These are phyloP conservation scores for Phytophthora uliginosa DNA, from an alignment of 352 stramenopile species.

Conservation along the genomic window DNA sequence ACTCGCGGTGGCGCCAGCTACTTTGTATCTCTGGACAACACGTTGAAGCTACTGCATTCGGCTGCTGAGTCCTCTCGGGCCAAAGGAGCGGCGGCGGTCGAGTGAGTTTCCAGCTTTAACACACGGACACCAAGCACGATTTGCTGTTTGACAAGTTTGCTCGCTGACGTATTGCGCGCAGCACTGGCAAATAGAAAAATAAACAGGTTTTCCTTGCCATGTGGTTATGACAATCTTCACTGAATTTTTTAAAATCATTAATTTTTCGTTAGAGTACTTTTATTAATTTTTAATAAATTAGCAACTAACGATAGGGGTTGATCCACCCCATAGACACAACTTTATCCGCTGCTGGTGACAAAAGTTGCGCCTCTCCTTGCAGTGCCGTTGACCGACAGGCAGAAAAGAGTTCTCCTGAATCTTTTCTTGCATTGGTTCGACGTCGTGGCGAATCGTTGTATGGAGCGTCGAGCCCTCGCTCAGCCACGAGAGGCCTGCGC, in stretches of 20 bases:
- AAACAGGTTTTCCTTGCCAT: no score
- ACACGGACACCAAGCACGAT: constrained; percentile 11
- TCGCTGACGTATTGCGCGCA: constrained; percentile 12
- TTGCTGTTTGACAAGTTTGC: constrained; percentile 21
- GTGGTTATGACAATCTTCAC: no score
- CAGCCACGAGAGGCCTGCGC: constrained; percentile 2
- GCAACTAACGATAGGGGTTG: no score
- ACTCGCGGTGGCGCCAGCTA: constrained; percentile 3
- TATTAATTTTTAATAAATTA: no score
- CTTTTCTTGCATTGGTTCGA: neutral
- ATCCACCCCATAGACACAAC: constrained; percentile 27
- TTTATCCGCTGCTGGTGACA: constrained; percentile 10
- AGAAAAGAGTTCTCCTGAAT: constrained; percentile 26
- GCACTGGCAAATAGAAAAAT: constrained; percentile 15
- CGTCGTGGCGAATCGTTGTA: neutral
- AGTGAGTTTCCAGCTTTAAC: neutral
- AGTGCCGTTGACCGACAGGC: neutral
- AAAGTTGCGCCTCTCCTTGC: constrained; percentile 2
- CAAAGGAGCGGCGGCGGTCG: constrained; percentile 21
- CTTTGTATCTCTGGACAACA: constrained; percentile 6
- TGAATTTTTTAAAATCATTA: no score
- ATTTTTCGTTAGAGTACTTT: no score
- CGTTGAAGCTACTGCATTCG: constrained; percentile 23
- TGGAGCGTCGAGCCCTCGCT: constrained; percentile 1
- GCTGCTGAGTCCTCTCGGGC: constrained; percentile 25